Evolutionary conservation across 139 green algal species (phyloP), one percentile per base, ranked within the genome.

Genomic region (Coccomyxa sp.): DNA sequence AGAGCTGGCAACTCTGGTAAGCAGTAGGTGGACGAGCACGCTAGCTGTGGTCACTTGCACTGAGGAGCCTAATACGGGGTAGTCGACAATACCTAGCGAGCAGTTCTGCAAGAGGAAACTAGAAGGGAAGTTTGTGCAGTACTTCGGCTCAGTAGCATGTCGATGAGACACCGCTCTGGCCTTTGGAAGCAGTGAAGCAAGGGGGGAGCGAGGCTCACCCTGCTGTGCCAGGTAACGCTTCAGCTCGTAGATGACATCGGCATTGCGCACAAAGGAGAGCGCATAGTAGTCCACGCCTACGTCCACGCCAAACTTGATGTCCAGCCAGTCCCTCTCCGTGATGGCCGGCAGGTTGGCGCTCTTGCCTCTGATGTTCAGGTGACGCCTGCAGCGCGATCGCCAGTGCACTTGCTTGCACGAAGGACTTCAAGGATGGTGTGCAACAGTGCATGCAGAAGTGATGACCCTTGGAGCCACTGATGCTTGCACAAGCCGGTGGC

Each of bases 351-450:
- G 88, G 63, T 92, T 95, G 80, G 93, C 93, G 32, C 82, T 91
- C 87, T 96, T 96, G 77, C 93, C 93, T 30, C 93, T 86, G 77
- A 97, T 92, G 87, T 97, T 97, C 32, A 97, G 89, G 86, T 97
- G 93, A 28, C 93, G 87, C 77, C 91, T 86, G 82, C 58, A 83
- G n/a, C 10, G 23, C 7, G 38, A 51, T 51, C 38, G n/a, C 11
- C 60, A 71, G 13, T 9, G 51, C 13, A 7, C 11, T 51, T 7
- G 38, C 17, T 38, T 58, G 13, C 7, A 74, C 76, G 79, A 12
- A 82, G 23, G 58, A 82, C 18, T 13, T 0, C 21, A 58, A 51
- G 18, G 75, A 74, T 71, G 38, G 38, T 51, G 38, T 51, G 38
- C 38, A 81, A 30, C 11, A 11, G 38, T 51, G 38, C 38, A 51